phyloP scores from a whole-genome alignment of 1,284 basidiomycete species.

The Mycena citricolor region DNA sequence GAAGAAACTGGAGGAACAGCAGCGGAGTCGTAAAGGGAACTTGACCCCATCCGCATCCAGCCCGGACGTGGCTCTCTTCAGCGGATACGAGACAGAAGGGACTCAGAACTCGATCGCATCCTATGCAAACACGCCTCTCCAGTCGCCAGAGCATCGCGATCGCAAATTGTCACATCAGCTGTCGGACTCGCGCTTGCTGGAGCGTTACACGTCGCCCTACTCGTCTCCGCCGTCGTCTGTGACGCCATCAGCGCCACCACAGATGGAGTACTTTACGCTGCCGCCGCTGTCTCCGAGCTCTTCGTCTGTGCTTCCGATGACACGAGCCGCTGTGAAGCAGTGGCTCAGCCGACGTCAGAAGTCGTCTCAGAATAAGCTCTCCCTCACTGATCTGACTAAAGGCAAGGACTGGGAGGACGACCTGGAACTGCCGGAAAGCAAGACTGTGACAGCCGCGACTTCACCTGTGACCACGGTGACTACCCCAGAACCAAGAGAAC shows the following conservation, averaged over 20 bases:
- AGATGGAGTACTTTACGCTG: constrained; percentile 51
- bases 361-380: constrained; percentile 59
- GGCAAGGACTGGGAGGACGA: constrained; percentile 66
- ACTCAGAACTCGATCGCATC: constrained; percentile 46
- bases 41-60: constrained; percentile 56
- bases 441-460: constrained; percentile 24
- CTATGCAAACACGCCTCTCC: constrained; percentile 49
- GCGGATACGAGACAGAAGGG: constrained; percentile 45
- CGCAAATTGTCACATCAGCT: constrained; percentile 65
- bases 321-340: constrained; percentile 70
- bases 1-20: constrained; percentile 70
- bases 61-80: constrained; percentile 53
- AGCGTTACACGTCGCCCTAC: constrained; percentile 47
- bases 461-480: constrained; percentile 30
- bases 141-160: constrained; percentile 54
- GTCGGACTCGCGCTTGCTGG: constrained; percentile 59
- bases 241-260: constrained; percentile 46
- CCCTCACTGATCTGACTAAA: constrained; percentile 61
- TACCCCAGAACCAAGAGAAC: constrained; percentile 18
- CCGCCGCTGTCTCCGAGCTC: constrained; percentile 39
- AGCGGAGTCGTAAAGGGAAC: constrained; percentile 54
- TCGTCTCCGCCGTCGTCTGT: constrained; percentile 42
- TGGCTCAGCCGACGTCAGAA: constrained; percentile 65
- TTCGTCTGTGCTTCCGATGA: constrained; percentile 63
- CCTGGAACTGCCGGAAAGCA: too few relatives aligned